phyloP scores from a whole-genome alignment of 2,329 filamentous ascomycete species.

The Hymenoscyphus fructigenus region DNA sequence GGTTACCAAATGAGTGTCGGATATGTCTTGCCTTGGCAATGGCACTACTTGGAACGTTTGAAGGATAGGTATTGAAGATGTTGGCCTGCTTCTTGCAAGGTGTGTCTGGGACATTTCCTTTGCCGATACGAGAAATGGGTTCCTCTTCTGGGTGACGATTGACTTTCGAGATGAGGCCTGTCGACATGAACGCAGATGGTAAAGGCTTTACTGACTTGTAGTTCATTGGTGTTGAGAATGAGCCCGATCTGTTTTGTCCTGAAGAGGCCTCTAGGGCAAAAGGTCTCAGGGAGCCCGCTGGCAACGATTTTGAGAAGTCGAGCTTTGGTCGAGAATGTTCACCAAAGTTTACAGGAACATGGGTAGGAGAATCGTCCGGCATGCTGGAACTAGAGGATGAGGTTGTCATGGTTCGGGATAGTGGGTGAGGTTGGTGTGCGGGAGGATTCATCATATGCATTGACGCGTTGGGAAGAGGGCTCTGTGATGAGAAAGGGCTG shows the following conservation, averaged over 20 bases:
- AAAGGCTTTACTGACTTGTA: slow-evolving; percentile 77
- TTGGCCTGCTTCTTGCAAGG: slow-evolving; percentile 86
- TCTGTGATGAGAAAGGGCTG: slow-evolving; percentile 59
- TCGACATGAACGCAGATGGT: slow-evolving; percentile 87
- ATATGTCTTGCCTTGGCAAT: slow-evolving; percentile 62
- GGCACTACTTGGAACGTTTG: slow-evolving; percentile 55
- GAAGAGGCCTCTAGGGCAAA: slow-evolving; percentile 40
- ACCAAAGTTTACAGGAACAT: slow-evolving; percentile 55
- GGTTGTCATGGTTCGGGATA: slow-evolving; percentile 83
- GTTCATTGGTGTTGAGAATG: slow-evolving; percentile 70
- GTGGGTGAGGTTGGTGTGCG: slow-evolving; percentile 67
- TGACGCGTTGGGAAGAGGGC: slow-evolving; percentile 52
- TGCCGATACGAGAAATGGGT: slow-evolving; percentile 44
- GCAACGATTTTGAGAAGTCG: slow-evolving; percentile 74
- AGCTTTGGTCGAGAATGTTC: slow-evolving; percentile 52
- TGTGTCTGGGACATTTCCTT: slow-evolving; percentile 80
- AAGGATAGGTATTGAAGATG: slow-evolving; percentile 65
- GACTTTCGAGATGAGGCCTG: slow-evolving; percentile 91
- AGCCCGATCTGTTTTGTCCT: slow-evolving; percentile 48
- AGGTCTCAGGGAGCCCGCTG: slow-evolving; percentile 60
- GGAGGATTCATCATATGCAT: slow-evolving; percentile 47
- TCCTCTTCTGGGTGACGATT: slow-evolving; percentile 77
- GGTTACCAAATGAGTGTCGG: slow-evolving; percentile 71
- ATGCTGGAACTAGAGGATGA: slow-evolving; percentile 82
- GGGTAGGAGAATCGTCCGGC: slow-evolving; percentile 68